A percentile compares a stretch with the other conserved stretches of the same genome.
phyloP scores from a whole-genome alignment of 73 alveolate genomes.

The Paramecium octaurelia region DNA sequence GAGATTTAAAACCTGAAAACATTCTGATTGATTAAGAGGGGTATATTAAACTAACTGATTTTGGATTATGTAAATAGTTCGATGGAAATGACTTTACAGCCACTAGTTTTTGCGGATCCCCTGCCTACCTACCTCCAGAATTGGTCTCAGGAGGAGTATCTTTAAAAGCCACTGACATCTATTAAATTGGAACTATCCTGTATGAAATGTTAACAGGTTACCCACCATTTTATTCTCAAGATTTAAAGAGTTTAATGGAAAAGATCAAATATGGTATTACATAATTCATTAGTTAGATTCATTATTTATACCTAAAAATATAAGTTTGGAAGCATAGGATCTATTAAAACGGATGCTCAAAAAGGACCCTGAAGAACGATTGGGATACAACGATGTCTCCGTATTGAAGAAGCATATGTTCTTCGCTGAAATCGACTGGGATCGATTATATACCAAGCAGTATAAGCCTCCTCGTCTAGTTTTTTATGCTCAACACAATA shows the following conservation, averaged over 20 bases:
- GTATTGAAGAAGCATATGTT: constrained; percentile 20
- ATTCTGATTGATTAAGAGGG: constrained; percentile 82
- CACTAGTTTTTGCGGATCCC: constrained; percentile 93
- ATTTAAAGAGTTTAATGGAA: background rate
- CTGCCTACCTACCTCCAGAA: constrained; percentile 98
- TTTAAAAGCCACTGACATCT: constrained; percentile 94
- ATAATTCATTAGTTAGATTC: background rate
- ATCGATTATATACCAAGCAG: background rate
- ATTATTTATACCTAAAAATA: background rate
- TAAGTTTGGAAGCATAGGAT: background rate
- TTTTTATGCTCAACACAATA: background rate
- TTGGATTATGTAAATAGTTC: constrained; percentile 86
- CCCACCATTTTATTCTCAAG: constrained; percentile 83
- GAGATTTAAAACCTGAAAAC: constrained; percentile 96
- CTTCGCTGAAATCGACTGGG: constrained; percentile 38
- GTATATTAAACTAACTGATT: constrained; percentile 84
- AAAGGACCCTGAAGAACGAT: background rate
- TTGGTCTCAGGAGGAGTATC: constrained; percentile 85
- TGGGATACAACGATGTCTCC: background rate
- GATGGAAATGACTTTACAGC: constrained; percentile 76
- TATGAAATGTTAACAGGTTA: constrained; percentile 97
- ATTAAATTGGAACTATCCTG: constrained; percentile 88
- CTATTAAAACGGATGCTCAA: background rate
- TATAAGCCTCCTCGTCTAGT: background rate
- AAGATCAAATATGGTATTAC: background rate